Conservation (phyloP, 2,329 filamentous ascomycete species). For the Gremmenia infestans region DNA sequence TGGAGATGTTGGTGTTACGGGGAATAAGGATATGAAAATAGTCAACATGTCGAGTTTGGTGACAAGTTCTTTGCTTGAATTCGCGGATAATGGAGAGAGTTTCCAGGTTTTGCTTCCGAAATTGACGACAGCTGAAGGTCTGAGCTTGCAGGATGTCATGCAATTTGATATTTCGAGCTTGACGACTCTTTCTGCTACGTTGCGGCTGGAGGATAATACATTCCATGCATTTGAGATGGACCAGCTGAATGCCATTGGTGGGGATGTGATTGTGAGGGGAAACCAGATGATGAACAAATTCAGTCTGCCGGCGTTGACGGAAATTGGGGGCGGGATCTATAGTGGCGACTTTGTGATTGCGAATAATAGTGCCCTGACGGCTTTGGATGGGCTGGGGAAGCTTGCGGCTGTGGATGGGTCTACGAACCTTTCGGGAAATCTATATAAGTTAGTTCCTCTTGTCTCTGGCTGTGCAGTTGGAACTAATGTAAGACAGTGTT, state of each 20-base stretch:
- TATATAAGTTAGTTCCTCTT: neutral
- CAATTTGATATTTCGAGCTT: neutral
- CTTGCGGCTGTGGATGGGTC: conserved; percentile 2
- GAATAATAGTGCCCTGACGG: conserved; percentile 2
- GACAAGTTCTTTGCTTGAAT: neutral
- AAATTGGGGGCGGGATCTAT: neutral
- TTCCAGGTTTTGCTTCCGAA: neutral
- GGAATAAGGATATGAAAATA: conserved; percentile 1
- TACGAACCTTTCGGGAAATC: conserved; percentile 1
- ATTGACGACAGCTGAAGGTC: neutral
- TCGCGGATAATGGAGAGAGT: conserved; percentile 3
- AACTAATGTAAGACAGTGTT: neutral
- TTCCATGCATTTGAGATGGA: conserved; percentile 1
- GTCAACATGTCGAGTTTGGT: conserved; percentile 5
- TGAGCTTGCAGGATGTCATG: neutral
- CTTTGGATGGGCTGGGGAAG: neutral
- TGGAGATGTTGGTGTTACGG: conserved; percentile 1
- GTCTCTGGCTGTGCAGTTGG: neutral
- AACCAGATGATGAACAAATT: conserved; percentile 1
- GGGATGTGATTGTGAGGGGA: conserved; percentile 2
- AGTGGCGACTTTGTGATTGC: conserved; percentile 2
- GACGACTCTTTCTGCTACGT: neutral
- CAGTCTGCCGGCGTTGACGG: neutral
- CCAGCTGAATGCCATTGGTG: conserved; percentile 5
- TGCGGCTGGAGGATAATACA: conserved; percentile 1